Conservation (phyloP, 2,329 filamentous ascomycete genomes). For the Aquanectria penicillioides region DNA sequence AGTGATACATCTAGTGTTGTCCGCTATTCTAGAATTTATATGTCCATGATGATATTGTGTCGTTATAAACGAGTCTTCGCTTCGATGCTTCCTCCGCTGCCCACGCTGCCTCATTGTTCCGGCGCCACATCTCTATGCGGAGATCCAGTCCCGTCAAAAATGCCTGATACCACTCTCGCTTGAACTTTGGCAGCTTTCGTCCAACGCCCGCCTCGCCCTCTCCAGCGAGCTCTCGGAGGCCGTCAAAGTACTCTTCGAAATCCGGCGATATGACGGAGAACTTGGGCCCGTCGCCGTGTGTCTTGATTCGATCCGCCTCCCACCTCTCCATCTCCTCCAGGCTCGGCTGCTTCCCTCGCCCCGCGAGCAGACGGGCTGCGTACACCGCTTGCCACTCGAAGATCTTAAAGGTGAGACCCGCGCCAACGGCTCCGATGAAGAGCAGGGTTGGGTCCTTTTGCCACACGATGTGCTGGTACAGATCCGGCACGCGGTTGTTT, state of each 20-base stretch:
- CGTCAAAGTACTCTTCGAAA: conserved; percentile 73
- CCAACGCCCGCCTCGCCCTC: conserved; percentile 55
- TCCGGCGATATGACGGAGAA: conserved; percentile 69
- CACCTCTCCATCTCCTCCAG: conserved; percentile 61
- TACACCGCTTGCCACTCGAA: conserved; percentile 75
- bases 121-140: conserved; percentile 67
- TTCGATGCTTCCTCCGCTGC: conserved; percentile 16
- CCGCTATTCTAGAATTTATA: too few relatives aligned
- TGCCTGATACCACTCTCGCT: conserved; percentile 55
- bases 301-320: conserved; percentile 65
- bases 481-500: conserved; percentile 64
- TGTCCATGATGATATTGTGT: not conserved
- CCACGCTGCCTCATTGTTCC: conserved; percentile 52
- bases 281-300: conserved; percentile 63
- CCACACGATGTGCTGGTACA: conserved; percentile 69
- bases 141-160: conserved; percentile 66
- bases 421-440: conserved; percentile 67
- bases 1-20: too few relatives aligned
- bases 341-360: conserved; percentile 60
- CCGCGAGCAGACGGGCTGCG: conserved; percentile 66
- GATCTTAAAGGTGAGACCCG: conserved; percentile 72
- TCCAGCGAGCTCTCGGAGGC: conserved; percentile 59
- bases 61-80: conserved; percentile 2
- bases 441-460: conserved; percentile 62
- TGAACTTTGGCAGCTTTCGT: conserved; percentile 56